Base-by-base conservation (phyloP, 805 yeast species). In the Teunomyces tritomae region DNA sequence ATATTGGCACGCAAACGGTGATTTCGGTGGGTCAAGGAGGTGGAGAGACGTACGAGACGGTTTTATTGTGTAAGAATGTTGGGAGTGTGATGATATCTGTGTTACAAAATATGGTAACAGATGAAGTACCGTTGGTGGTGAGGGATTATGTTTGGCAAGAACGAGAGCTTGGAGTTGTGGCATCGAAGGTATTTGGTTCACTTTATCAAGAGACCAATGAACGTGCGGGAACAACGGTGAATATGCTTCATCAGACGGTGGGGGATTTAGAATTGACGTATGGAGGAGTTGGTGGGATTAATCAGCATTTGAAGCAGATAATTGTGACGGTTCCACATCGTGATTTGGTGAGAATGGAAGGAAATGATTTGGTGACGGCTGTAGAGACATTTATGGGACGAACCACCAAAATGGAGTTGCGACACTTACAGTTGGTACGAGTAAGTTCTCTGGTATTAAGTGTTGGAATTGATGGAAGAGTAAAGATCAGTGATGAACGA, bases 381-480 rank as follows among this genome's bases (percentile, higher is more conserved):
- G 47, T 67, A 10, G 54, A 61, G 44, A 40, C 42, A 8, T 64
- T 61, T 39, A 39, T 68, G 28, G 45, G 54, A 28, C 35, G 43
- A 6, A 45, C 52, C 9, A 61, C 67, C n/a, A 53, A 55, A 29
- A 32, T 67, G 5, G 51, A 54, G 14, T 53, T 65, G 26, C 49
- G 52, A 3, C 59, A 59, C 30, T 48, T 68, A 36, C 39, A 49
- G 6, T 44, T 67, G 6, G 41, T 41, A 4, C 57, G 54, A 45
- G 56, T 65, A 39, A 48, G 49, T 7, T 52, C 63, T 14, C 44
- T 48, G 11, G 36, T 63, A 11, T 29, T 63, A 10, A 54, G 51
- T 41, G 42, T 64, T 6, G 51, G 59, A 2, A 47, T 45, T 7
- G 68, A 64, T 11, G 69, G 68, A 10, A 58, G 49, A 39, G 36